Conservation (phyloP, 2,329 filamentous ascomycete genomes). For the Exophiala aquamarina region DNA sequence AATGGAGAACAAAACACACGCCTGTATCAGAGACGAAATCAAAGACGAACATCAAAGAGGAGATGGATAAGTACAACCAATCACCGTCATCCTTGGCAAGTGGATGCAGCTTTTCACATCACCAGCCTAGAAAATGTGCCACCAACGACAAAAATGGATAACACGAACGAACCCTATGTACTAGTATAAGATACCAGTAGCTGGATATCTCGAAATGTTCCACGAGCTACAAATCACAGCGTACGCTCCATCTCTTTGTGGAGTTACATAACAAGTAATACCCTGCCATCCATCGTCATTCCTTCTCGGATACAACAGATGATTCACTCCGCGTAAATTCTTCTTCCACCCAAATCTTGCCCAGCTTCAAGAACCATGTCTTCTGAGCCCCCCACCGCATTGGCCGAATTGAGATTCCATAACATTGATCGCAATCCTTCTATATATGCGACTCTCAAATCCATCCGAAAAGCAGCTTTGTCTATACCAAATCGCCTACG, state of each 20-base stretch:
- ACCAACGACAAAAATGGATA: too few species aligned
- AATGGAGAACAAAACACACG: too few species aligned
- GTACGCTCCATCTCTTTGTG: background rate
- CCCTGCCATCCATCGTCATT: too few species aligned
- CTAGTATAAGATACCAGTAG: too few species aligned
- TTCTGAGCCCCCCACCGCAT: conserved; percentile 15
- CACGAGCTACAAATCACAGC: too few species aligned
- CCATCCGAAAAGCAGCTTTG: conserved; percentile 73
- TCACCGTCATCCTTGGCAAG: conserved; percentile 14
- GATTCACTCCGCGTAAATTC: background rate
- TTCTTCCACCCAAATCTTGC: too few species aligned
- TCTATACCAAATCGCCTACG: conserved; percentile 77
- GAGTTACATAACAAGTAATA: background rate
- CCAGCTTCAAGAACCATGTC: conserved; percentile 11
- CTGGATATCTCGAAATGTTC: too few species aligned
- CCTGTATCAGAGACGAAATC: too few species aligned
- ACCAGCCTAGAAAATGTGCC: too few species aligned
- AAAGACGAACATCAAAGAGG: background rate
- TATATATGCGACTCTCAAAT: conserved; percentile 51
- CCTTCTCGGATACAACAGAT: background rate
- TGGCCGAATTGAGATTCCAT: conserved; percentile 21
- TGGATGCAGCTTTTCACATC: too few species aligned
- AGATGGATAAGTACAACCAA: conserved; percentile 1
- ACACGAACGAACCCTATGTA: too few species aligned
- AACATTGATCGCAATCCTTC: conserved; percentile 15